Evolutionary conservation across 2,329 filamentous ascomycete species (phyloP).

Genomic region (Apiospora pterosperma): DNA sequence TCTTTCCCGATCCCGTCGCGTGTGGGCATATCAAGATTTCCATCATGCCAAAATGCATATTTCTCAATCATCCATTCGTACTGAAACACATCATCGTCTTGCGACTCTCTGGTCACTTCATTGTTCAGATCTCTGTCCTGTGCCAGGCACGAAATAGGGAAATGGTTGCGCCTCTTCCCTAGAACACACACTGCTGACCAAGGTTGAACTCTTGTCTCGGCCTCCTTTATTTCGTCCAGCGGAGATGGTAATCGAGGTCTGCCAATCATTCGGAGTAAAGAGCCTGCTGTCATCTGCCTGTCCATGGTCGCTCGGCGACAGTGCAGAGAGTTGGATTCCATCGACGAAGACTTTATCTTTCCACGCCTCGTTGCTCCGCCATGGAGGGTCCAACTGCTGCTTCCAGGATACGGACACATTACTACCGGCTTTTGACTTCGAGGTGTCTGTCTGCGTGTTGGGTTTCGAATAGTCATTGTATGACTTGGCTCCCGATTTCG

Average conservation of each 20-base stretch:
- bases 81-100: background rate
- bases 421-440: background rate
- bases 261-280: background rate
- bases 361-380: background rate
- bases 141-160: background rate
- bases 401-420: background rate
- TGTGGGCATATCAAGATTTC: background rate
- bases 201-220: background rate
- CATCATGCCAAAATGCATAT: background rate
- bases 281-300: background rate
- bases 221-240: background rate
- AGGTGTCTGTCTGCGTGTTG: background rate
- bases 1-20: background rate
- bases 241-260: background rate
- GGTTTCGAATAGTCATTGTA: background rate
- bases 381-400: background rate
- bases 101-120: background rate
- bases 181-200: background rate
- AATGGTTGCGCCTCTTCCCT: background rate
- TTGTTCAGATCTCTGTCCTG: background rate
- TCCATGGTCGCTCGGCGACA: background rate
- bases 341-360: constrained; percentile 1
- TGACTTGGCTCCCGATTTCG: background rate
- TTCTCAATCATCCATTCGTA: background rate
- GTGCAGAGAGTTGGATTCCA: background rate